Conservation (phyloP, 2,329 filamentous ascomycete genomes). For the Mycosphaerelloides madeirae region DNA sequence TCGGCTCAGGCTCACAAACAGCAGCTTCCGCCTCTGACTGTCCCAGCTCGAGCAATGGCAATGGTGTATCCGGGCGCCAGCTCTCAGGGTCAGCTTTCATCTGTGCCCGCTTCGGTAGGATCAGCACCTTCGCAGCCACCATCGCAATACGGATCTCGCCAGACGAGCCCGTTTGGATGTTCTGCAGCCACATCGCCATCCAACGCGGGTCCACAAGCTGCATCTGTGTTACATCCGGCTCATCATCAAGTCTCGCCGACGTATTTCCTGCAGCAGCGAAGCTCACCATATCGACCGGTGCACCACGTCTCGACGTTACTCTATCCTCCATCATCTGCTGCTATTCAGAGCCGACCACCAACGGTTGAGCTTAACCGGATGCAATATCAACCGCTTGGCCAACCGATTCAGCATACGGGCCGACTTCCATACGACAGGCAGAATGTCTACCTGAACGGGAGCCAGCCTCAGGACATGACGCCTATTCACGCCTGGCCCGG, state of each 20-base stretch:
- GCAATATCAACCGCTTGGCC: constrained; percentile 48
- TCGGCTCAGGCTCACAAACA: constrained; percentile 18
- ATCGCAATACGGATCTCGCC: constrained; percentile 40
- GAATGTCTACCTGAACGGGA: constrained; percentile 33
- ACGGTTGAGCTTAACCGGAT: constrained; percentile 45
- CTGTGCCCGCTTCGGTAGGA: constrained; percentile 19
- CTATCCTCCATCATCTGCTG: constrained; percentile 75
- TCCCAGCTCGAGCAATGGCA: constrained; percentile 62
- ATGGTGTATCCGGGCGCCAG: constrained; percentile 64
- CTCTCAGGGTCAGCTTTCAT: constrained; percentile 47
- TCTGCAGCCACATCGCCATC: constrained; percentile 64
- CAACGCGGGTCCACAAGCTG: constrained; percentile 55
- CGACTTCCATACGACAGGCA: constrained; percentile 39
- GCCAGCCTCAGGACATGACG: constrained; percentile 29
- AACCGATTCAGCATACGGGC: constrained; percentile 42
- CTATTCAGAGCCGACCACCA: constrained; percentile 56
- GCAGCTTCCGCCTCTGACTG: constrained; percentile 59
- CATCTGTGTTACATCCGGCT: constrained; percentile 44
- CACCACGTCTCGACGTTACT: constrained; percentile 86
- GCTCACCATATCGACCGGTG: constrained; percentile 88
- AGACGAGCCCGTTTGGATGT: constrained; percentile 49
- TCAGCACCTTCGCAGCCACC: constrained; percentile 18
- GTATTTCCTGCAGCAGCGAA: constrained; percentile 78
- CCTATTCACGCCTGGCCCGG: constrained; percentile 29
- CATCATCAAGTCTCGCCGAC: constrained; percentile 73